A percentile compares a stretch with the other conserved stretches of the same genome.
phyloP scores from a whole-genome alignment of 2,329 filamentous ascomycete genomes.

The Claviceps sp. region DNA sequence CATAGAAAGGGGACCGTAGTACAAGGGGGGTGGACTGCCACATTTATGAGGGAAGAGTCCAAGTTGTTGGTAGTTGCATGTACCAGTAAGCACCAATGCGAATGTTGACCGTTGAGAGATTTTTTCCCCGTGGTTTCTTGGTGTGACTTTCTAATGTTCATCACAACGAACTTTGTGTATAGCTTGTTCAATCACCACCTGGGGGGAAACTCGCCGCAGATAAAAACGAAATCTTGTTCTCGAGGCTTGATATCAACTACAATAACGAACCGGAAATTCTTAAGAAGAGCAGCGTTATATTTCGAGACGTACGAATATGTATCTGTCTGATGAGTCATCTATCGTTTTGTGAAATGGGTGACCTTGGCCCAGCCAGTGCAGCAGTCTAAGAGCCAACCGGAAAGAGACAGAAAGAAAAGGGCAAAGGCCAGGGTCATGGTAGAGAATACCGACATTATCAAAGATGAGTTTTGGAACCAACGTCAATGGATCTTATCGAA shows the following conservation, averaged over 20 bases:
- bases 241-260: slow-evolving; percentile 84
- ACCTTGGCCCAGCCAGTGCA: slow-evolving; percentile 36
- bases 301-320: slow-evolving; percentile 52
- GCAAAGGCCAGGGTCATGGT: slow-evolving; percentile 70
- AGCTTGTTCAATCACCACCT: too few relatives aligned
- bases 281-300: slow-evolving; percentile 85
- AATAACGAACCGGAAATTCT: slow-evolving; percentile 90
- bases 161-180: too few relatives aligned
- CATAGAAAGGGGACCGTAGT: too few relatives aligned
- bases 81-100: background rate
- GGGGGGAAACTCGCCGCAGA: slow-evolving; percentile 73
- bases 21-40: too few relatives aligned
- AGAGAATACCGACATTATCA: slow-evolving; percentile 87
- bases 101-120: background rate
- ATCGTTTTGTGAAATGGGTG: slow-evolving; percentile 25
- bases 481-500: slow-evolving; percentile 74
- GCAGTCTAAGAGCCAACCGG: slow-evolving; percentile 64
- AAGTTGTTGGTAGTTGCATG: too few relatives aligned
- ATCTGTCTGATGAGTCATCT: background rate
- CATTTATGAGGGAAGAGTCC: too few relatives aligned
- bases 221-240: slow-evolving; percentile 94
- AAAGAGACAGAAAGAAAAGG: slow-evolving; percentile 70
- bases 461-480: slow-evolving; percentile 82
- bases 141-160: too few relatives aligned
- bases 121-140: too few relatives aligned